A percentile compares a stretch with the other conserved stretches of the same genome.
Conservation (phyloP, 805 yeast genomes). For the Lipomyces yamadae region DNA sequence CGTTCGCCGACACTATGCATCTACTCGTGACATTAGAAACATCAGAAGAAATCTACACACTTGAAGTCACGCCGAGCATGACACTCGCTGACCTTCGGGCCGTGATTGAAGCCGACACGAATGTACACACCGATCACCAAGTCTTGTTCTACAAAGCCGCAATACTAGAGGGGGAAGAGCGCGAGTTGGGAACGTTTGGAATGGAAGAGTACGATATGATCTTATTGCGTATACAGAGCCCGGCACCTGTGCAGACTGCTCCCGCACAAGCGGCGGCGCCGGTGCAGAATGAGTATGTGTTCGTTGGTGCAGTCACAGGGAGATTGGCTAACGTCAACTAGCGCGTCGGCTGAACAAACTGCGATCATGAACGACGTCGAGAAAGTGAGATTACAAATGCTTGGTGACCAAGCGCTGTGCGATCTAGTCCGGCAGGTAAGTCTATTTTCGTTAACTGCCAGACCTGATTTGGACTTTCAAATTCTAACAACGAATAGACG, state of each 20-base stretch:
- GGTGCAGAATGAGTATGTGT: constrained; percentile 4
- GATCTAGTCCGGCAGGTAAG: constrained; percentile 42
- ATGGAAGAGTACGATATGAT: constrained; percentile 65
- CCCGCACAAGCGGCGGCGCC: background rate
- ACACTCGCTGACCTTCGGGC: constrained; percentile 71
- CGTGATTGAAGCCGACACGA: constrained; percentile 71
- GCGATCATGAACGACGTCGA: constrained; percentile 41
- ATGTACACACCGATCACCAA: constrained; percentile 54
- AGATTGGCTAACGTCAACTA: background rate
- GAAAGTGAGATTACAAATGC: constrained; percentile 46
- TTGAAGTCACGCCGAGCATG: constrained; percentile 72
- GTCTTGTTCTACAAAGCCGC: constrained; percentile 56
- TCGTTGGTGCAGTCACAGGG: background rate
- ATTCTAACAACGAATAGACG: constrained; percentile 26
- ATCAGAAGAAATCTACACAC: constrained; percentile 55
- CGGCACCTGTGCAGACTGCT: constrained; percentile 8
- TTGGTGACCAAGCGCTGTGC: constrained; percentile 45
- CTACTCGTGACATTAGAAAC: constrained; percentile 57
- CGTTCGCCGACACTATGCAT: constrained; percentile 50
- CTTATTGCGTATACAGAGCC: constrained; percentile 41
- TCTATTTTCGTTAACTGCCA: background rate
- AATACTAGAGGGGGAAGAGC: constrained; percentile 46
- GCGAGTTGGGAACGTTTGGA: constrained; percentile 54
- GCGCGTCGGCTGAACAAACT: constrained; percentile 13
- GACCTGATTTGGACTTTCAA: background rate